Evolutionary conservation across 805 yeast species (phyloP).

Genomic region (Naumovozyma dairenensis): DNA sequence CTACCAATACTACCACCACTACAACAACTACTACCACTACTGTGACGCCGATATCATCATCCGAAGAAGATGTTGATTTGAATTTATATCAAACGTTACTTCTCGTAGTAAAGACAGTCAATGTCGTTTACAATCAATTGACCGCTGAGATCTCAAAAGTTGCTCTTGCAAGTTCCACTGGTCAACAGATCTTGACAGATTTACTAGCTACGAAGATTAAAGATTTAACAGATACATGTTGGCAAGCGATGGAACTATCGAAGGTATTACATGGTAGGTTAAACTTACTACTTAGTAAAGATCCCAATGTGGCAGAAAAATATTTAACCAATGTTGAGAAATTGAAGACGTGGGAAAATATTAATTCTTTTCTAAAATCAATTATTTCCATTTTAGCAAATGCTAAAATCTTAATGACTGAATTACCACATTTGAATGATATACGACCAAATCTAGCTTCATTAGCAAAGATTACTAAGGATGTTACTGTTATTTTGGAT

Average conservation of each 20-base stretch:
- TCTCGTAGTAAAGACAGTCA: constrained; percentile 58
- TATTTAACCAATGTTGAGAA: constrained; percentile 44
- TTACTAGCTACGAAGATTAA: constrained; percentile 48
- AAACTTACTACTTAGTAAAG: constrained; percentile 33
- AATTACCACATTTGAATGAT: constrained; percentile 69
- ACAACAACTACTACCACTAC: too few species aligned
- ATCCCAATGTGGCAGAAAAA: constrained; percentile 13
- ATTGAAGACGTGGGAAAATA: constrained; percentile 72
- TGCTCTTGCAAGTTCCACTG: constrained; percentile 43
- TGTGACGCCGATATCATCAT: too few species aligned
- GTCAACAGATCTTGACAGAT: constrained; percentile 29
- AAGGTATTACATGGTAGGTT: constrained; percentile 51
- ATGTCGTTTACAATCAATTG: constrained; percentile 65
- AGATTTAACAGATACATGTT: constrained; percentile 69
- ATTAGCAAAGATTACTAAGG: constrained; percentile 82
- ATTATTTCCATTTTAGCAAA: constrained; percentile 76
- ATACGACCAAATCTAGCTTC: constrained; percentile 71
- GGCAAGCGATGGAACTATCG: constrained; percentile 74
- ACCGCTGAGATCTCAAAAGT: constrained; percentile 57
- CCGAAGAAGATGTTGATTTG: constrained; percentile 47
- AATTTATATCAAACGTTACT: constrained; percentile 56
- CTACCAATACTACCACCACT: too few species aligned
- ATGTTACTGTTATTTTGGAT: constrained; percentile 79
- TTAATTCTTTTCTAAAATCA: constrained; percentile 70
- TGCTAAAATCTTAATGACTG: constrained; percentile 74